Evolutionary conservation across 257 asterid genomes (phyloP).

Genomic region (Fraxinus cuspidata): DNA sequence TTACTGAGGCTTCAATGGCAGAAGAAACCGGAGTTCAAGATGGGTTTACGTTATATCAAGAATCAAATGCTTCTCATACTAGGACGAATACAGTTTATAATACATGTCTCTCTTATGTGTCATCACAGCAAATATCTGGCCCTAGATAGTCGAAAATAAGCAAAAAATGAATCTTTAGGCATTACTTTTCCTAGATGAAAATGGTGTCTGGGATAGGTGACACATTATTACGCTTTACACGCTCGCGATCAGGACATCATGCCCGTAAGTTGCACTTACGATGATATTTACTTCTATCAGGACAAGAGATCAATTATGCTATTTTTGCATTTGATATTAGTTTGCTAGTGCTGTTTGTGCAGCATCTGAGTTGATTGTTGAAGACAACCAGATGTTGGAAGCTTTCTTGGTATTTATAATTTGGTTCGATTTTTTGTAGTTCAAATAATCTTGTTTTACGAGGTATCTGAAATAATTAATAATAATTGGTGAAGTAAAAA

Average conservation of each 20-base stretch:
- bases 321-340: neutral
- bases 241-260: neutral
- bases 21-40: constrained; percentile 23
- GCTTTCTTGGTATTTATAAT: neutral
- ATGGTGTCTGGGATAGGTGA: too few species aligned
- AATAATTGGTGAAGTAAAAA: neutral
- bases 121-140: constrained; percentile 56
- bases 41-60: constrained; percentile 19
- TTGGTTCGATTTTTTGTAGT: neutral
- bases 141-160: constrained; percentile 37
- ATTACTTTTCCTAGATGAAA: too few species aligned
- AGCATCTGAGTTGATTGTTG: neutral
- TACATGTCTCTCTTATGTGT: constrained; percentile 31
- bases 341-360: neutral
- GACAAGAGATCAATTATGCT: neutral
- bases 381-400: neutral
- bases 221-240: neutral
- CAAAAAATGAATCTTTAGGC: too few species aligned
- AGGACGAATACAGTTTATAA: constrained; percentile 33
- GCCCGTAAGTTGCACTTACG: neutral
- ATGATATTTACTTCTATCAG: neutral
- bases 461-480: too few species aligned
- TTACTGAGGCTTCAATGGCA: constrained; percentile 39
- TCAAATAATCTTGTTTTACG: neutral
- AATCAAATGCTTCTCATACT: constrained; percentile 28